Percentiles rank a stretch among this genome's conserved stretches.
Conservation (phyloP, 2,329 filamentous ascomycete genomes). For the Fusarium stilboides region DNA sequence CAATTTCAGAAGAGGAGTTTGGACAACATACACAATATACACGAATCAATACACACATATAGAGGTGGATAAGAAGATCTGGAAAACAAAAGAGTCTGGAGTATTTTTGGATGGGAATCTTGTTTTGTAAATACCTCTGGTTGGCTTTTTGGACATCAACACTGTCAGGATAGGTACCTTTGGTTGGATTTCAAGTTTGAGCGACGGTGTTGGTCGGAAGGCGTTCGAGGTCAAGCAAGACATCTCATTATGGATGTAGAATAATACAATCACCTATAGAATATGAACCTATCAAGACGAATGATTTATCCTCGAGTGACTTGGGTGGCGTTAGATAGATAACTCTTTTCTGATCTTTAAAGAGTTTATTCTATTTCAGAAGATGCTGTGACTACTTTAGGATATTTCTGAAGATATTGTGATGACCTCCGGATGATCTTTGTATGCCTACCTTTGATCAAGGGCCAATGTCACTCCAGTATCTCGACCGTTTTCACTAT, state of each 20-base stretch:
- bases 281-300: not conserved
- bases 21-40: conserved; percentile 22
- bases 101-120: not conserved
- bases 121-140: conserved; percentile 13
- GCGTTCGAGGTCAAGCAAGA: conserved; percentile 6
- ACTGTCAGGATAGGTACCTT: conserved; percentile 13
- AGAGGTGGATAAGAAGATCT: not conserved
- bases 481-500: too few species aligned
- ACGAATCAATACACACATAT: conserved; percentile 22
- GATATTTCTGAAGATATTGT: too few species aligned
- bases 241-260: not conserved
- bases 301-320: not conserved
- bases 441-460: too few species aligned
- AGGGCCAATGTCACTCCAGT: too few species aligned
- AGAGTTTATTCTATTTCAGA: too few species aligned
- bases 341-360: not conserved
- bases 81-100: not conserved
- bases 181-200: conserved; percentile 6
- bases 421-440: too few species aligned
- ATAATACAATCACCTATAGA: not conserved
- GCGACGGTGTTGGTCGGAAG: conserved; percentile 7
- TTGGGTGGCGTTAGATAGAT: not conserved
- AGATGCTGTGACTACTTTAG: too few species aligned
- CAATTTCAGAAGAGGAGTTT: conserved; percentile 2
- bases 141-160: conserved; percentile 3